These are phyloP conservation scores for Candida easanensis DNA, from an alignment of 805 yeast species.

Conservation along the genomic window DNA sequence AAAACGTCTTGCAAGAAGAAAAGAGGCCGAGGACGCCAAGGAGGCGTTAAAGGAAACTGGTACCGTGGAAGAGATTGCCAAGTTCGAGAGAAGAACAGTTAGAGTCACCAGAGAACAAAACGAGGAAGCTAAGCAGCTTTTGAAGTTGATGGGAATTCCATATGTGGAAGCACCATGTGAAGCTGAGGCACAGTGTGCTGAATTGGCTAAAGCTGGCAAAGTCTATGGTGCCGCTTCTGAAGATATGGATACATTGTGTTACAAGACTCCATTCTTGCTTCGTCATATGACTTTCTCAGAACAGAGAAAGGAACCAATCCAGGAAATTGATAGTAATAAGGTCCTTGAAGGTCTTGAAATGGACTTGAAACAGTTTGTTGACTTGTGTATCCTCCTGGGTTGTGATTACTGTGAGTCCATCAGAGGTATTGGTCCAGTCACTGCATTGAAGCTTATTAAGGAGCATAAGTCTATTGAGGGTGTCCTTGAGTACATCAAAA, in stretches of 20 bases:
- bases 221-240: conserved; percentile 98
- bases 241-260: conserved; percentile 98
- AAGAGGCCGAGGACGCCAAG: conserved; percentile 75
- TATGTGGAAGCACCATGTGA: conserved; percentile 93
- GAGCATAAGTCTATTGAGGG: conserved; percentile 83
- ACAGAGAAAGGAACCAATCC: conserved; percentile 88
- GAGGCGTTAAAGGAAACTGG: conserved; percentile 79
- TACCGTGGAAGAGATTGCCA: conserved; percentile 69
- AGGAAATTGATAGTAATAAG: conserved; percentile 66
- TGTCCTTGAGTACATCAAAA: conserved; percentile 63
- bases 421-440: conserved; percentile 93
- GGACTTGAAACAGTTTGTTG: conserved; percentile 73
- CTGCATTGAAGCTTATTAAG: conserved; percentile 83
- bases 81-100: conserved; percentile 83
- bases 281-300: conserved; percentile 94
- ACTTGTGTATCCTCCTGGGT: conserved; percentile 88
- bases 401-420: conserved; percentile 98
- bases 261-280: conserved; percentile 76
- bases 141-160: conserved; percentile 93
- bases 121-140: conserved; percentile 83
- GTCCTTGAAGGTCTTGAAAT: conserved; percentile 79
- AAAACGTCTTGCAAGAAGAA: conserved; percentile 76
- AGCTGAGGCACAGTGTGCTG: conserved; percentile 99
- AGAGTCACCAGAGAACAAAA: conserved; percentile 87
- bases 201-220: conserved; percentile 80